phyloP scores from a whole-genome alignment of 169 alveolate genomes.

The Cryptosporidium baileyi region DNA sequence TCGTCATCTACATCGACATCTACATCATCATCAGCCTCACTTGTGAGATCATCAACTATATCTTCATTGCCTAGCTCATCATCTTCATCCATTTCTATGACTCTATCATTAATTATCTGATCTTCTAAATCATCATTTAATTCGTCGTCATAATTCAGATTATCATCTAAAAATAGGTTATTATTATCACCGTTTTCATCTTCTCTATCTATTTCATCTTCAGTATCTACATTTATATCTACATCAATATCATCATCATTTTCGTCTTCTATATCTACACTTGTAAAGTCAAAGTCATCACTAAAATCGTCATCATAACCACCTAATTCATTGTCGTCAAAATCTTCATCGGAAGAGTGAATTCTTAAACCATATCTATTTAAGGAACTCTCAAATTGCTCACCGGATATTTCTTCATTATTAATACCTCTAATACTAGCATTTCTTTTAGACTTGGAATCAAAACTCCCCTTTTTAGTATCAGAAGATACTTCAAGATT shows the following conservation, averaged over 20 bases:
- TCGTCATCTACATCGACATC: neutral
- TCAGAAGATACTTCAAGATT: too few species aligned
- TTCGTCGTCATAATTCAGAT: conserved; percentile 16
- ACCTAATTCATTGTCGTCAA: conserved; percentile 10
- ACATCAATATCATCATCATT: neutral
- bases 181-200: conserved; percentile 11
- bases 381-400: conserved; percentile 1
- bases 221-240: neutral
- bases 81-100: too few species aligned
- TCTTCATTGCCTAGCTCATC: conserved; percentile 4
- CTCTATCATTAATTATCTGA: too few species aligned
- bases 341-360: conserved; percentile 53
- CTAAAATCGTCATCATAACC: conserved; percentile 30
- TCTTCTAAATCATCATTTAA: neutral
- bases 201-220: neutral
- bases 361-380: conserved; percentile 6
- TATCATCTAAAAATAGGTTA: neutral
- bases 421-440: neutral
- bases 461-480: conserved; percentile 8
- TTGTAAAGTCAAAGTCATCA: conserved; percentile 40
- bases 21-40: neutral
- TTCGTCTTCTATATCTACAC: conserved; percentile 27
- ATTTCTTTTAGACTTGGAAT: neutral
- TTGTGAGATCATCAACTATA: neutral
- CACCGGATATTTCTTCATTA: neutral